phyloP scores from a whole-genome alignment of 768 basidiomycete genomes.

The Rhizopogon vesiculosus region DNA sequence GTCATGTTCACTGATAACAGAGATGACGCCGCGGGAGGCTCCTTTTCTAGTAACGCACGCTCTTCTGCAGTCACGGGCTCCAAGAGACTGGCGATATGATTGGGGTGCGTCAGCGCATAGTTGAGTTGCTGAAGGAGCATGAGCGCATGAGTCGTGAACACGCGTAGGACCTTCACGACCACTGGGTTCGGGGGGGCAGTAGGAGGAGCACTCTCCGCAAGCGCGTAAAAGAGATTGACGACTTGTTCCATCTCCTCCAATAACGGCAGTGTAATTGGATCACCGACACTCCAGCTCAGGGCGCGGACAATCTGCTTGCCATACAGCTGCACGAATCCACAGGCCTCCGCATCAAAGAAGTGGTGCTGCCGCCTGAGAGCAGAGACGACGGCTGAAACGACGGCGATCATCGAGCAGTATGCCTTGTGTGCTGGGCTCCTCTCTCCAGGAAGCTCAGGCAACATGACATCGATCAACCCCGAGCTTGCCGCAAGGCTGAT shows the following conservation, averaged over 20 bases:
- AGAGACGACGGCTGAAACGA: slow-evolving; percentile 68
- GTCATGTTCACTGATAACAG: slow-evolving; percentile 38
- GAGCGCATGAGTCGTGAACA: slow-evolving; percentile 65
- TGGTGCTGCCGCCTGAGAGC: slow-evolving; percentile 62
- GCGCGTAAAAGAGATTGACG: slow-evolving; percentile 70
- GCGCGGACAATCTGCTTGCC: slow-evolving; percentile 75
- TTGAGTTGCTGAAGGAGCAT: slow-evolving; percentile 83
- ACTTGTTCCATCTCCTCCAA: slow-evolving; percentile 83
- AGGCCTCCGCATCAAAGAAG: slow-evolving; percentile 81
- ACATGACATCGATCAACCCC: slow-evolving; percentile 61
- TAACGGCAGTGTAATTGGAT: slow-evolving; percentile 68
- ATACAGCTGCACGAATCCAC: slow-evolving; percentile 82
- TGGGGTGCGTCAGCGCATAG: slow-evolving; percentile 87
- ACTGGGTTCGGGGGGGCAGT: slow-evolving; percentile 31
- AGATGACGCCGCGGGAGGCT: slow-evolving; percentile 30
- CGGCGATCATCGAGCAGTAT: slow-evolving; percentile 82
- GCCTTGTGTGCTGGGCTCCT: slow-evolving; percentile 75
- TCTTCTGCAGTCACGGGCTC: slow-evolving; percentile 81
- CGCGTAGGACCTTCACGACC: slow-evolving; percentile 59
- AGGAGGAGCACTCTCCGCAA: slow-evolving; percentile 45
- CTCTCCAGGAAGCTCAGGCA: slow-evolving; percentile 69
- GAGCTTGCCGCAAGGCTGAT: slow-evolving; percentile 73
- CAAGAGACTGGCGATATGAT: slow-evolving; percentile 76
- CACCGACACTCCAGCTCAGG: slow-evolving; percentile 78
- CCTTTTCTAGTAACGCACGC: slow-evolving; percentile 61